Conservation (phyloP, 768 basidiomycete species). For the Panaeolus papilionaceus region DNA sequence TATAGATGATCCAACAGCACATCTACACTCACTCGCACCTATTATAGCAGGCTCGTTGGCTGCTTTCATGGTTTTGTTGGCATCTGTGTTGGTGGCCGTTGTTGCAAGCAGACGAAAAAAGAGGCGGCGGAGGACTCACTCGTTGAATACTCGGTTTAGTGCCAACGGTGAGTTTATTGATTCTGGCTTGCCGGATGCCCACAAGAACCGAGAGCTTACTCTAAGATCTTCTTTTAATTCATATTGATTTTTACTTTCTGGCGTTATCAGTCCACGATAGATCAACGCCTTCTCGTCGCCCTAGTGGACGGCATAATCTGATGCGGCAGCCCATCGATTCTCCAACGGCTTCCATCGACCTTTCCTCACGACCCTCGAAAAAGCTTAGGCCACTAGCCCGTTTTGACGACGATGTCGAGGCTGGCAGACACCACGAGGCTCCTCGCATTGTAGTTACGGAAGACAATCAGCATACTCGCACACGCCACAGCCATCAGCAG, state of each 20-base stretch:
- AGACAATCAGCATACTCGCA: background rate
- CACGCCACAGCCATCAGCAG: background rate
- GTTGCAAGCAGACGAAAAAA: background rate
- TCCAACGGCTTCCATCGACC: slow-evolving; percentile 5
- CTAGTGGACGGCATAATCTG: background rate
- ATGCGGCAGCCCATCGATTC: slow-evolving; percentile 10
- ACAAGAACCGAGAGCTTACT: slow-evolving; percentile 1
- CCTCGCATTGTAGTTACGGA: slow-evolving; percentile 1
- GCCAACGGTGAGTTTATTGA: slow-evolving; percentile 7
- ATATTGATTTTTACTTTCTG: slow-evolving; percentile 4
- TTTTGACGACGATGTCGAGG: slow-evolving; percentile 5
- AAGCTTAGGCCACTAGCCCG: background rate
- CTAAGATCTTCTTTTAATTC: background rate
- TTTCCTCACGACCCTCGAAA: background rate
- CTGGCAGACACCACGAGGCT: background rate
- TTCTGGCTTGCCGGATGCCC: background rate
- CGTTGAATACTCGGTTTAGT: background rate
- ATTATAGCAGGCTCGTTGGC: slow-evolving; percentile 7
- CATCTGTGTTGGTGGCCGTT: background rate
- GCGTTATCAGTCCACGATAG: slow-evolving; percentile 9
- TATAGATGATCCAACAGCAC: slow-evolving; percentile 2
- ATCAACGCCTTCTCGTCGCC: slow-evolving; percentile 2
- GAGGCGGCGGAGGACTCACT: background rate
- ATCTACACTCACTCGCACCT: background rate
- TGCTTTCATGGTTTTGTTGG: background rate